phyloP scores from a whole-genome alignment of 192 early-diverging fungal species.

The Backusella mclennaniae region DNA sequence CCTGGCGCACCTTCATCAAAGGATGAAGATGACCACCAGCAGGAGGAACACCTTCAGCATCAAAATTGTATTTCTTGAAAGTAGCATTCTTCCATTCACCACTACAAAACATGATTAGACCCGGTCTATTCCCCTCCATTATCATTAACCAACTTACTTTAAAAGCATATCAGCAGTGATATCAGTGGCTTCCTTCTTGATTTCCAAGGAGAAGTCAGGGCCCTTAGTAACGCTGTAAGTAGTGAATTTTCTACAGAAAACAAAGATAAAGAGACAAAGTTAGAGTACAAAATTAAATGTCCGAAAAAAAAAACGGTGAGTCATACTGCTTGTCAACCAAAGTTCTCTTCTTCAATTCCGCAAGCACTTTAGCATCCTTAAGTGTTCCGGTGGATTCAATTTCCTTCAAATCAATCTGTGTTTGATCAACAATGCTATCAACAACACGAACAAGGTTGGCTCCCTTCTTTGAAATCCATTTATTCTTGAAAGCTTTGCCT shows the following conservation, averaged over 20 bases:
- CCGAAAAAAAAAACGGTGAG: neutral
- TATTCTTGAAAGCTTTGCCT: conserved; percentile 95
- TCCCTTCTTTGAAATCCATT: conserved; percentile 91
- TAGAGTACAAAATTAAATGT: conserved; percentile 10
- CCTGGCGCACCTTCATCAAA: conserved; percentile 98
- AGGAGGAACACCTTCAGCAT: conserved; percentile 79
- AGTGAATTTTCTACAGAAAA: conserved; percentile 57
- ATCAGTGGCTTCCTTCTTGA: conserved; percentile 92
- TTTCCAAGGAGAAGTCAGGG: conserved; percentile 76
- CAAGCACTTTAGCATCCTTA: conserved; percentile 61
- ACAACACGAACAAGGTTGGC: conserved; percentile 74
- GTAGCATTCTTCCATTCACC: conserved; percentile 92
- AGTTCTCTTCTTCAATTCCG: conserved; percentile 77
- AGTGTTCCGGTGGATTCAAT: conserved; percentile 65
- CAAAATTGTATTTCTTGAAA: conserved; percentile 99
- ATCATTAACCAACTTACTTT: conserved; percentile 39
- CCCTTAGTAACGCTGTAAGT: conserved; percentile 90
- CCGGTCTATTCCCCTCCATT: neutral
- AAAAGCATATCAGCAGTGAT: conserved; percentile 91
- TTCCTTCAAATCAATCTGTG: conserved; percentile 68
- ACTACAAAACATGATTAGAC: conserved; percentile 33
- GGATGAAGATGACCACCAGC: conserved; percentile 92
- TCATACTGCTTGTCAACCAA: conserved; percentile 67
- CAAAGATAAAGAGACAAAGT: conserved; percentile 3
- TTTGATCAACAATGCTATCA: conserved; percentile 81